Conservation (phyloP, 768 basidiomycete species). For the Suillus variegatus region DNA sequence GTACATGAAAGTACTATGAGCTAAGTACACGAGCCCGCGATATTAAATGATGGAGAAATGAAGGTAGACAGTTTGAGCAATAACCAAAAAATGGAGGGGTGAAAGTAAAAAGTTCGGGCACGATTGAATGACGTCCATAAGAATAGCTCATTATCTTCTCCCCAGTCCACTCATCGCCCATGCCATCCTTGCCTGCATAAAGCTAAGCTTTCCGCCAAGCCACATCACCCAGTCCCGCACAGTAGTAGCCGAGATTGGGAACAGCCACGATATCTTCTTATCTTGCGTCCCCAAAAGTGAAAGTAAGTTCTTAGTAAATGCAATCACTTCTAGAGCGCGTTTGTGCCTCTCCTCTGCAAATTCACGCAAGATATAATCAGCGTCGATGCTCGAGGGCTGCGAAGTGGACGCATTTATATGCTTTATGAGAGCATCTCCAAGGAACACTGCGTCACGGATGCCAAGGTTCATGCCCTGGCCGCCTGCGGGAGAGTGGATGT, state of each 20-base stretch:
- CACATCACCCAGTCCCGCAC: conserved; percentile 9
- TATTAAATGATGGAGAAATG: background rate
- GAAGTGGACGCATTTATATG: conserved; percentile 23
- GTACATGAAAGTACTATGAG: background rate
- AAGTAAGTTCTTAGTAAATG: conserved; percentile 36
- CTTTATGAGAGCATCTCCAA: conserved; percentile 38
- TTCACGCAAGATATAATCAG: conserved; percentile 19
- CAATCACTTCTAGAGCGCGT: conserved; percentile 39
- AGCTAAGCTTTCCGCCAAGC: conserved; percentile 4
- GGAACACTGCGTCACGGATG: conserved; percentile 47
- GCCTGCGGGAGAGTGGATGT: conserved; percentile 51
- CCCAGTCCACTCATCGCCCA: conserved; percentile 9
- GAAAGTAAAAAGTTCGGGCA: background rate
- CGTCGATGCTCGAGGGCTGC: conserved; percentile 12
- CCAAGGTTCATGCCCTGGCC: conserved; percentile 58
- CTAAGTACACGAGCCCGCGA: background rate
- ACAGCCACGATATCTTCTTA: conserved; percentile 4
- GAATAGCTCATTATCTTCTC: background rate
- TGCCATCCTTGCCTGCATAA: conserved; percentile 2
- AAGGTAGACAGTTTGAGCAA: background rate
- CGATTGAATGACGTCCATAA: background rate
- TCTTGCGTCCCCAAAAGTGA: conserved; percentile 12
- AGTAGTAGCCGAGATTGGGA: conserved; percentile 4
- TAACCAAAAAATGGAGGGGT: background rate
- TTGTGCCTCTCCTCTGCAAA: conserved; percentile 35